Percentiles rank a stretch among this genome's conserved stretches.
phyloP scores from a whole-genome alignment of 768 basidiomycete species.

The Lanmaoa pseudosensibilis region DNA sequence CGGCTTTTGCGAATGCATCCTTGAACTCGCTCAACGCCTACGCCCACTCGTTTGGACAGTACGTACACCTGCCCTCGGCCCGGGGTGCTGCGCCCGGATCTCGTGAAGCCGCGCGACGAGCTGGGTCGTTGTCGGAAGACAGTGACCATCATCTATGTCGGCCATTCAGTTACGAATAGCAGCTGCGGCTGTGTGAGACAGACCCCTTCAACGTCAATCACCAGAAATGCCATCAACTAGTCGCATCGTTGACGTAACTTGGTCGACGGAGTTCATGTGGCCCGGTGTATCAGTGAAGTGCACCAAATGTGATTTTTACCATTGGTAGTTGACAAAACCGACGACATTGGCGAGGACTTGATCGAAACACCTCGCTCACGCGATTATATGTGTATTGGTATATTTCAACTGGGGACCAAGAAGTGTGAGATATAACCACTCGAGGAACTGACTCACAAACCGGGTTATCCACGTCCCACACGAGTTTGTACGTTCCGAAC shows the following conservation, averaged over 20 bases:
- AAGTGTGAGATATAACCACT: slow-evolving; percentile 24
- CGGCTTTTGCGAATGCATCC: slow-evolving; percentile 40
- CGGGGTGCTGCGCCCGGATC: too few species aligned
- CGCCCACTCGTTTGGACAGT: slow-evolving; percentile 51
- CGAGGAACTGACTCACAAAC: slow-evolving; percentile 46
- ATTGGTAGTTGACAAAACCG: slow-evolving; percentile 77
- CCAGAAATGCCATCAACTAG: slow-evolving; percentile 88
- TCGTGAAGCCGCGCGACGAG: slow-evolving; percentile 42
- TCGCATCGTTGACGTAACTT: slow-evolving; percentile 78
- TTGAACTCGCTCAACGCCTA: slow-evolving; percentile 43
- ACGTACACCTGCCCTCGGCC: slow-evolving; percentile 45
- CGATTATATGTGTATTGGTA: slow-evolving; percentile 90
- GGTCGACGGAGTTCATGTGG: slow-evolving; percentile 99
- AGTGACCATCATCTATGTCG: slow-evolving; percentile 78
- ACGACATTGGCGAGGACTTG: slow-evolving; percentile 96
- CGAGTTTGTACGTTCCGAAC: slow-evolving; percentile 92
- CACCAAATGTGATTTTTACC: slow-evolving; percentile 92
- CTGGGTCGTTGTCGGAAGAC: slow-evolving; percentile 44
- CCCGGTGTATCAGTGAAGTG: slow-evolving; percentile 97
- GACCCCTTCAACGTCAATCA: slow-evolving; percentile 99
- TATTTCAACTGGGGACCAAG: slow-evolving; percentile 69
- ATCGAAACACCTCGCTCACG: slow-evolving; percentile 89
- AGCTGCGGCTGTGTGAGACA: slow-evolving; percentile 29
- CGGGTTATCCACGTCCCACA: slow-evolving; percentile 89
- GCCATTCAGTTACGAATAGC: slow-evolving; percentile 10